Conservation (phyloP, 192 early-diverging fungal species). For the Backusella psychrophila region DNA sequence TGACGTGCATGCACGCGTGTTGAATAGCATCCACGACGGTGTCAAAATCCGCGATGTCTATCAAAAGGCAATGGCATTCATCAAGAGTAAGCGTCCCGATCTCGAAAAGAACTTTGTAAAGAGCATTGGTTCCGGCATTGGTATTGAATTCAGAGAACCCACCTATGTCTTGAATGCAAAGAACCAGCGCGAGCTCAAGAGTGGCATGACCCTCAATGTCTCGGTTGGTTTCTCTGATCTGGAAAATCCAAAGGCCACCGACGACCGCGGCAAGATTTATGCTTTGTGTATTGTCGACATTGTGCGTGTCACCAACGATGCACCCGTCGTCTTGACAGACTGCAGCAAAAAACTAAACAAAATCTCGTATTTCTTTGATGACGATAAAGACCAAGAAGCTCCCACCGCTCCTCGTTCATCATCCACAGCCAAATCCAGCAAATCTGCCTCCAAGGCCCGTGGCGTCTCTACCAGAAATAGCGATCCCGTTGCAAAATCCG, state of each 20-base stretch:
- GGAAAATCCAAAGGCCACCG: slow-evolving; percentile 67
- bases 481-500: slow-evolving; percentile 52
- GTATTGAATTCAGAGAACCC: slow-evolving; percentile 92
- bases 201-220: slow-evolving; percentile 85
- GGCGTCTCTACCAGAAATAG: slow-evolving; percentile 6
- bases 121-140: slow-evolving; percentile 87
- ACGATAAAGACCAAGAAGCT: slow-evolving; percentile 27
- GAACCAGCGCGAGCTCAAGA: slow-evolving; percentile 61
- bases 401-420: not conserved
- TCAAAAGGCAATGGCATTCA: slow-evolving; percentile 59
- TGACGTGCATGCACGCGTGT: slow-evolving; percentile 75
- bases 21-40: slow-evolving; percentile 72
- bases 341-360: slow-evolving; percentile 53
- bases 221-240: slow-evolving; percentile 86
- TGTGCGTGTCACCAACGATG: slow-evolving; percentile 66
- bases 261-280: slow-evolving; percentile 77
- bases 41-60: slow-evolving; percentile 79
- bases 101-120: slow-evolving; percentile 85
- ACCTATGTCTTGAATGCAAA: slow-evolving; percentile 76
- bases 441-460: not conserved
- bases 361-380: slow-evolving; percentile 46
- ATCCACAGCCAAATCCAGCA: not conserved
- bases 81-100: slow-evolving; percentile 80
- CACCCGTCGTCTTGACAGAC: slow-evolving; percentile 49
- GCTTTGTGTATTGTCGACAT: slow-evolving; percentile 85